A percentile compares a stretch with the other conserved stretches of the same genome.
Evolutionary conservation across 352 stramenopile genomes (phyloP).

Genomic region (Phytopythium montanum): DNA sequence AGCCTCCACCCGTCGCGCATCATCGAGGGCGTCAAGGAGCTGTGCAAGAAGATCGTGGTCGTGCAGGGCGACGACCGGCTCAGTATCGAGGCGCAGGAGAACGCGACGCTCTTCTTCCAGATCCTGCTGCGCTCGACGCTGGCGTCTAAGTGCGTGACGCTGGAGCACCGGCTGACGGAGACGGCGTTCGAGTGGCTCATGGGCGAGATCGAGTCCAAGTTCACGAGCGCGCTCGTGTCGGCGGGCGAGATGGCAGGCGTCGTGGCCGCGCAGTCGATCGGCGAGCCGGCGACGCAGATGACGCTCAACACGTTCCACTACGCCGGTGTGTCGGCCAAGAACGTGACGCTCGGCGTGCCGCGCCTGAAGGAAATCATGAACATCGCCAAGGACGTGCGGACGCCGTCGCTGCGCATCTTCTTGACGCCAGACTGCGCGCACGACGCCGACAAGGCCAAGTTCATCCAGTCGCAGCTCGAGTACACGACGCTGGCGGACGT

Average conservation of each 20-base stretch:
- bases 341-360: conserved; percentile 99
- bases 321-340: conserved; percentile 98
- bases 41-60: conserved; percentile 96
- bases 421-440: conserved; percentile 88
- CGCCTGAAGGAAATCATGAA: conserved; percentile 99
- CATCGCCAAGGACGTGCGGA: conserved; percentile 97
- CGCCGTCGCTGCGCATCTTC: conserved; percentile 95
- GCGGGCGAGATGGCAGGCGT: conserved; percentile 99
- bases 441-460: conserved; percentile 85
- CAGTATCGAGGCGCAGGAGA: conserved; percentile 96
- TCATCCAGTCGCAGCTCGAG: conserved; percentile 94
- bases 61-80: conserved; percentile 93
- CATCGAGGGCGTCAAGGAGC: conserved; percentile 88
- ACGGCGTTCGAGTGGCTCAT: conserved; percentile 95
- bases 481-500: conserved; percentile 97
- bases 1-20: conserved; percentile 91
- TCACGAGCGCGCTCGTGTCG: conserved; percentile 93
- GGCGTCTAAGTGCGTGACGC: conserved; percentile 94
- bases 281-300: conserved; percentile 99
- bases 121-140: conserved; percentile 96
- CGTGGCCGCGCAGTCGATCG: conserved; percentile 98
- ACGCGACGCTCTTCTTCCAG: conserved; percentile 98
- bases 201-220: conserved; percentile 97
- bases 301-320: conserved; percentile 99
- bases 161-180: conserved; percentile 95